Conservation (phyloP, 306 rosid species). For the Vicia villosa region DNA sequence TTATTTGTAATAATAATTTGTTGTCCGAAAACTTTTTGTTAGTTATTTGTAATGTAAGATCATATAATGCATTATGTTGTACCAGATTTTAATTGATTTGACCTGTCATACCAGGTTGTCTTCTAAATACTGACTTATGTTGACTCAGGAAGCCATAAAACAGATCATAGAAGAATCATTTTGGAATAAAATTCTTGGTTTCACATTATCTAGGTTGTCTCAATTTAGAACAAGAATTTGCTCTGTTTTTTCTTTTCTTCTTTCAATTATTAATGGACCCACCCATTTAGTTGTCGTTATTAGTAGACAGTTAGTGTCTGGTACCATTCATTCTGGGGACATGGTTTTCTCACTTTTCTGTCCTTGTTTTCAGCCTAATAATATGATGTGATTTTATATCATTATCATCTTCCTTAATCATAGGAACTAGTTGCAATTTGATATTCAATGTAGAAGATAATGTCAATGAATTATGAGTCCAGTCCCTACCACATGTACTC, state of each 20-base stretch:
- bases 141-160: constrained; percentile 5
- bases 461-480: neutral
- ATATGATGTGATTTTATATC: neutral
- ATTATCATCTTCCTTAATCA: constrained; percentile 15
- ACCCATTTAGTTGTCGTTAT: constrained; percentile 31
- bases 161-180: neutral
- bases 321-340: constrained; percentile 30
- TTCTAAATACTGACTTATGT: constrained; percentile 1
- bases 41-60: constrained; percentile 9
- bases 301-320: constrained; percentile 24
- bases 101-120: neutral
- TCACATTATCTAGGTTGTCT: constrained; percentile 15
- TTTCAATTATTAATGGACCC: constrained; percentile 26
- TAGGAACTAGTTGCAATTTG: constrained; percentile 18
- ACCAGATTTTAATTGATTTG: constrained; percentile 19
- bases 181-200: neutral
- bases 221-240: neutral
- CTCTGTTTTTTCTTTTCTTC: neutral
- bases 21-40: neutral
- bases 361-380: constrained; percentile 14
- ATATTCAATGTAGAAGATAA: neutral
- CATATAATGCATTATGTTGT: neutral
- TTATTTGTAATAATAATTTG: no score
- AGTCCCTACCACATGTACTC: neutral
- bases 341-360: constrained; percentile 21